A percentile compares a stretch with the other conserved stretches of the same genome.
phyloP scores from a whole-genome alignment of 352 stramenopile species.

The Pythium volutum region DNA sequence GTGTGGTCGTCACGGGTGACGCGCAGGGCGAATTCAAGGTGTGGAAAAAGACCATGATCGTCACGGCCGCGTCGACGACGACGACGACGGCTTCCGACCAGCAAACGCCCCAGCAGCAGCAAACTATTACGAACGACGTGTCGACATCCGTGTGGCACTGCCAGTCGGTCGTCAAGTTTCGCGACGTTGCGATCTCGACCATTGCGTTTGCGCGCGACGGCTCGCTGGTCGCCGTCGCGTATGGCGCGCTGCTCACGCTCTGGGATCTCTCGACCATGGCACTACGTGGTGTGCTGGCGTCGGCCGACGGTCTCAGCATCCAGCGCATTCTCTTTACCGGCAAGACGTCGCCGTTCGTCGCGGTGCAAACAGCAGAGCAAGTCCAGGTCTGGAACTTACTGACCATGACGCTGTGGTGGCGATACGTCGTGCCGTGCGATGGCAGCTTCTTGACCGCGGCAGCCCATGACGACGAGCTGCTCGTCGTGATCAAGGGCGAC shows the following conservation, averaged over 20 bases:
- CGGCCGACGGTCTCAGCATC: conserved; percentile 53
- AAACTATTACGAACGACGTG: conserved; percentile 21
- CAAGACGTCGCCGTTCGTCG: conserved; percentile 54
- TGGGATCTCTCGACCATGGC: conserved; percentile 80
- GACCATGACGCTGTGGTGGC: conserved; percentile 63
- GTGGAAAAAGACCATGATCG: conserved; percentile 51
- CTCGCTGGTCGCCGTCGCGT: conserved; percentile 82
- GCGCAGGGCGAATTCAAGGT: conserved; percentile 75
- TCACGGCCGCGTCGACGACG: conserved; percentile 13
- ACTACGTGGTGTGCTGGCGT: conserved; percentile 71
- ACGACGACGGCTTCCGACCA: no score
- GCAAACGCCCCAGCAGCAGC: conserved; percentile 11
- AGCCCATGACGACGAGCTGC: conserved; percentile 41
- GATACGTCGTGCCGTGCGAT: conserved; percentile 48
- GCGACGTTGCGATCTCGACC: conserved; percentile 59
- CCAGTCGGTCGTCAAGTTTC: conserved; percentile 76
- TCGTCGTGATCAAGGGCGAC: conserved; percentile 38
- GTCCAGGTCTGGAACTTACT: conserved; percentile 81
- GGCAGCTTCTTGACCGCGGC: conserved; percentile 33
- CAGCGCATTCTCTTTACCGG: conserved; percentile 59
- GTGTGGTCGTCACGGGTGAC: conserved; percentile 66
- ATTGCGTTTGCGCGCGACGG: conserved; percentile 72
- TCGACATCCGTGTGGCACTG: conserved; percentile 58
- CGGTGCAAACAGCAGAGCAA: conserved; percentile 47
- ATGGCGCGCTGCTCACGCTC: conserved; percentile 75